phyloP scores from a whole-genome alignment of 192 early-diverging fungal species.

The Allomyces macrogynus region DNA sequence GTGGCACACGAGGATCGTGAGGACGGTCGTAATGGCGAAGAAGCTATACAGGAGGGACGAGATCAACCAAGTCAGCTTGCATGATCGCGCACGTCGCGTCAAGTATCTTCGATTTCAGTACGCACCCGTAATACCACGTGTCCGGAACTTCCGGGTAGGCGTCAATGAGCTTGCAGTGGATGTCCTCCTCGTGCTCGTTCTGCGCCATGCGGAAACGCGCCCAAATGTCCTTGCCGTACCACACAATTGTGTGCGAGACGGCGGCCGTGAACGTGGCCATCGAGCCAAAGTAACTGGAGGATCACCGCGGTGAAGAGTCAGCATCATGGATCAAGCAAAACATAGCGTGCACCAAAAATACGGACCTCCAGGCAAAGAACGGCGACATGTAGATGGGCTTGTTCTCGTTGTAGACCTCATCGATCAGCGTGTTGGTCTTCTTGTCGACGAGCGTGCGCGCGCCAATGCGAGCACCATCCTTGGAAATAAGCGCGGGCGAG shows the following conservation, averaged over 20 bases:
- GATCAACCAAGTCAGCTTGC: too few relatives aligned
- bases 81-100: too few relatives aligned
- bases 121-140: constrained; percentile 41
- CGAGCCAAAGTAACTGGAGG: constrained; percentile 40
- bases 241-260: constrained; percentile 36
- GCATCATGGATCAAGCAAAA: too few relatives aligned
- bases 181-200: constrained; percentile 33
- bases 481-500: not conserved
- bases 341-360: too few relatives aligned
- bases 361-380: constrained; percentile 33
- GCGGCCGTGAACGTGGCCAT: constrained; percentile 46
- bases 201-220: constrained; percentile 33
- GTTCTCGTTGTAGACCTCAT: constrained; percentile 28
- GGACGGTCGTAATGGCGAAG: constrained; percentile 2
- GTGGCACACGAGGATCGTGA: constrained; percentile 3
- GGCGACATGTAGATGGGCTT: constrained; percentile 44
- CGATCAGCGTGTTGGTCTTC: constrained; percentile 17
- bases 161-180: constrained; percentile 51
- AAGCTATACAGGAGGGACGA: not conserved
- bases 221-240: constrained; percentile 47
- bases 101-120: too few relatives aligned
- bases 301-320: too few relatives aligned
- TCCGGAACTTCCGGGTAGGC: constrained; percentile 55
- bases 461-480: not conserved
- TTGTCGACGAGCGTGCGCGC: constrained; percentile 18